phyloP scores from a whole-genome alignment of 495 filamentous ascomycete species.

The Neurospora sp. region DNA sequence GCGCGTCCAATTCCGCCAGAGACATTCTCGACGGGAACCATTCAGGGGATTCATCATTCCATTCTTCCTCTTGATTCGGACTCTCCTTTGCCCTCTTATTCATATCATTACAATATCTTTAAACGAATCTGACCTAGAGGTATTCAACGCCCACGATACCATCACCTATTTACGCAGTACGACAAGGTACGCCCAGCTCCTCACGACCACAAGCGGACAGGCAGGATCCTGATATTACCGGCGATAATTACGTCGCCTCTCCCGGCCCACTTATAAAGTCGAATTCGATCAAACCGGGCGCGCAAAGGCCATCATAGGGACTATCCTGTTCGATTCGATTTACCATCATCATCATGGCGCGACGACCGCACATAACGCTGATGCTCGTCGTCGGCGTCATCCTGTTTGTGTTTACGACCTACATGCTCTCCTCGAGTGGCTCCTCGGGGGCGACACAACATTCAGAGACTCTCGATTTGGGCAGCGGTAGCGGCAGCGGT shows the following conservation, averaged over 20 bases:
- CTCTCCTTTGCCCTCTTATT: background rate
- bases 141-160: background rate
- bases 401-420: conserved; percentile 27
- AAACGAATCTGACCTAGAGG: background rate
- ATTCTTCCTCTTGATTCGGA: background rate
- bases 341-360: conserved; percentile 27
- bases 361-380: conserved; percentile 32
- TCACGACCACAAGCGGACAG: background rate
- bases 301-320: background rate
- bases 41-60: background rate
- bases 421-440: conserved; percentile 22
- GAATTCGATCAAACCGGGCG: background rate
- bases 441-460: conserved; percentile 3
- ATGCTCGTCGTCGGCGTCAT: conserved; percentile 23
- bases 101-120: background rate
- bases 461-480: background rate
- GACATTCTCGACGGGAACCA: background rate
- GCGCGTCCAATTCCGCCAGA: background rate
- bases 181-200: background rate
- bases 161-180: background rate
- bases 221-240: background rate
- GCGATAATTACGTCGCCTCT: background rate
- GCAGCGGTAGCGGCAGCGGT: conserved; percentile 4
- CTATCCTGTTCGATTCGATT: background rate
- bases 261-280: background rate